A percentile compares a stretch with the other conserved stretches of the same genome.
phyloP scores from a whole-genome alignment of 176 grass and related monocot species.

The Elaeis guineensis region DNA sequence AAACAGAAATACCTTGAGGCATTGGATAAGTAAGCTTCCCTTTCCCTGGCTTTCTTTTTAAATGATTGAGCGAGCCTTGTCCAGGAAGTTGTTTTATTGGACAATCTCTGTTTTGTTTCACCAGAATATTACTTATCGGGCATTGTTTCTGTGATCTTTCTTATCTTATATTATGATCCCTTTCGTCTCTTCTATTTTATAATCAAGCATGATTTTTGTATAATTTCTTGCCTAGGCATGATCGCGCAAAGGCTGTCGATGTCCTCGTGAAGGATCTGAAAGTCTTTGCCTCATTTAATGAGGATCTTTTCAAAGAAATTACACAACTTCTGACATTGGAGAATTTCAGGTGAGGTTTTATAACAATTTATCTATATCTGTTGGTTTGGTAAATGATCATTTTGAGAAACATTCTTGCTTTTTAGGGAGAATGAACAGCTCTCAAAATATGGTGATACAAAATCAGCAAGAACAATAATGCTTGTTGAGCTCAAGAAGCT shows the following conservation, averaged over 20 bases:
- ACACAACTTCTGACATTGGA: conserved; percentile 92
- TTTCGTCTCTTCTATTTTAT: background rate
- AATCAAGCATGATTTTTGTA: background rate
- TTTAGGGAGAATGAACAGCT: conserved; percentile 94
- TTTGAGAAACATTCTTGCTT: conserved; percentile 18
- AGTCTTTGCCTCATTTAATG: conserved; percentile 93
- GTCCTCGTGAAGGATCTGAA: conserved; percentile 97
- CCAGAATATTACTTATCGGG: too few species aligned
- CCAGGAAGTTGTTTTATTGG: too few species aligned
- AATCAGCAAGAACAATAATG: conserved; percentile 95
- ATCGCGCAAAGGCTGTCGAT: conserved; percentile 91
- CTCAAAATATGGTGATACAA: conserved; percentile 97
- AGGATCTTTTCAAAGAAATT: conserved; percentile 98
- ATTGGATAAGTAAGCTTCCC: conserved; percentile 58
- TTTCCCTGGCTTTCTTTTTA: too few species aligned
- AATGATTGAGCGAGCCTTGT: too few species aligned
- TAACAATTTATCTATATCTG: conserved; percentile 3
- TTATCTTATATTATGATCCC: too few species aligned
- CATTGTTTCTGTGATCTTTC: too few species aligned
- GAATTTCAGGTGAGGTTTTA: conserved; percentile 63
- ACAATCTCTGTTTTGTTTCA: background rate
- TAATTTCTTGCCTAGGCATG: conserved; percentile 46
- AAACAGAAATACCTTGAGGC: conserved; percentile 89
- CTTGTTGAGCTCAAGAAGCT: conserved; percentile 95
- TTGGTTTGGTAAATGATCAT: conserved; percentile 10